Conservation (phyloP, 73 alveolate genomes). For the Paramecium sexaurelia region DNA sequence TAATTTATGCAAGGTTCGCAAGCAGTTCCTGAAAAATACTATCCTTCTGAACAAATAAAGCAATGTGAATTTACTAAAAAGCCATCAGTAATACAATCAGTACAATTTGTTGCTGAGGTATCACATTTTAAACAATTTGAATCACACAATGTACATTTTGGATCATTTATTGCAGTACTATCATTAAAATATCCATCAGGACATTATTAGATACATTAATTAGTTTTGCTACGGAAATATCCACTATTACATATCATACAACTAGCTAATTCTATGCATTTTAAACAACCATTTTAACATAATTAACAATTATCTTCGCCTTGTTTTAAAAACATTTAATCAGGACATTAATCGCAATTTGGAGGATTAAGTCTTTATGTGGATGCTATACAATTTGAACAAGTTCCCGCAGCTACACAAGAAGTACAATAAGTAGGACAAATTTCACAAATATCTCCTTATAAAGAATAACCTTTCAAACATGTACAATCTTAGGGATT, state of each 20-base stretch:
- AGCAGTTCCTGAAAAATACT: background rate
- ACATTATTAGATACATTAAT: background rate
- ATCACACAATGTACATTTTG: constrained; percentile 4
- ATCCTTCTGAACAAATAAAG: background rate
- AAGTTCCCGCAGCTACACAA: background rate
- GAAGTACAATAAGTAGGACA: constrained; percentile 18
- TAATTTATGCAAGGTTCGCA: background rate
- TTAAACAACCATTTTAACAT: background rate
- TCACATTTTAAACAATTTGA: constrained; percentile 11
- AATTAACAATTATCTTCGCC: background rate
- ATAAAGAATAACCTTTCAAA: background rate
- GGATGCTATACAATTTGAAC: background rate
- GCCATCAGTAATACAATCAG: background rate
- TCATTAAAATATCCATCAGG: background rate
- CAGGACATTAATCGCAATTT: background rate
- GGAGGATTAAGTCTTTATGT: background rate
- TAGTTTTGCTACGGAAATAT: background rate
- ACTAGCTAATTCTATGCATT: background rate
- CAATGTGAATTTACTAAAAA: background rate
- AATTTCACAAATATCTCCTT: background rate
- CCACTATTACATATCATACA: background rate
- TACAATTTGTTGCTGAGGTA: background rate
- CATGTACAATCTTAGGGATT: background rate
- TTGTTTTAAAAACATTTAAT: background rate
- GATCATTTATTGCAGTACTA: background rate